Percentiles rank a stretch among this genome's conserved stretches.
Evolutionary conservation across 495 filamentous ascomycete species (phyloP).

Genomic region (Pyrenopolyporus hunteri): DNA sequence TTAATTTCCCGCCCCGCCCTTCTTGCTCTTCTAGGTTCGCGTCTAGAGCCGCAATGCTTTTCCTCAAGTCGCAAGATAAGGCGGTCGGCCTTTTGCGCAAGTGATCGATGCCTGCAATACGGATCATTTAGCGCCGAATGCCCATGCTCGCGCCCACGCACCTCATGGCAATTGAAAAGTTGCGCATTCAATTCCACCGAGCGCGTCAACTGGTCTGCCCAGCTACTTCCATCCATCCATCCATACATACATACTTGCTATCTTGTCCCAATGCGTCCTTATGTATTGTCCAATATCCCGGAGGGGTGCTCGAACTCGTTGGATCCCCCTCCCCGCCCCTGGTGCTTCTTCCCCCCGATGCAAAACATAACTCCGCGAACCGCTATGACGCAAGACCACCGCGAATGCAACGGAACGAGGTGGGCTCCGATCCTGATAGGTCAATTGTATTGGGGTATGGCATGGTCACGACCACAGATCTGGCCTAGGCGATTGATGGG

Average conservation of each 20-base stretch:
- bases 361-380: constrained; percentile 35
- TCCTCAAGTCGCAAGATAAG: constrained; percentile 1
- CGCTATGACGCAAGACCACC: constrained; percentile 39
- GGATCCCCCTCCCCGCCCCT: constrained; percentile 9
- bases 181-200: background rate
- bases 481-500: constrained; percentile 6
- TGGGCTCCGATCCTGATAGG: constrained; percentile 35
- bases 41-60: constrained; percentile 21
- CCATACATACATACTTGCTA: too few species aligned
- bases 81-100: constrained; percentile 1
- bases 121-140: background rate
- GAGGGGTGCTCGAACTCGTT: constrained; percentile 12
- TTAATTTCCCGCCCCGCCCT: background rate
- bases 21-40: constrained; percentile 13
- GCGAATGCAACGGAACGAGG: constrained; percentile 25
- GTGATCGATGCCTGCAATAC: background rate
- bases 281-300: constrained; percentile 5
- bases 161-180: background rate
- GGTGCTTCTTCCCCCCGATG: constrained; percentile 8
- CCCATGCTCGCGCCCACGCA: background rate
- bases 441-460: constrained; percentile 32
- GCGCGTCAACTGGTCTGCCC: background rate
- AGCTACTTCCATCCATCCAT: constrained; percentile 2
- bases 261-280: constrained; percentile 20
- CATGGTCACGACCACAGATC: constrained; percentile 22